phyloP scores from a whole-genome alignment of 176 grass and related monocot genomes.

The Elymus sibiricus region DNA sequence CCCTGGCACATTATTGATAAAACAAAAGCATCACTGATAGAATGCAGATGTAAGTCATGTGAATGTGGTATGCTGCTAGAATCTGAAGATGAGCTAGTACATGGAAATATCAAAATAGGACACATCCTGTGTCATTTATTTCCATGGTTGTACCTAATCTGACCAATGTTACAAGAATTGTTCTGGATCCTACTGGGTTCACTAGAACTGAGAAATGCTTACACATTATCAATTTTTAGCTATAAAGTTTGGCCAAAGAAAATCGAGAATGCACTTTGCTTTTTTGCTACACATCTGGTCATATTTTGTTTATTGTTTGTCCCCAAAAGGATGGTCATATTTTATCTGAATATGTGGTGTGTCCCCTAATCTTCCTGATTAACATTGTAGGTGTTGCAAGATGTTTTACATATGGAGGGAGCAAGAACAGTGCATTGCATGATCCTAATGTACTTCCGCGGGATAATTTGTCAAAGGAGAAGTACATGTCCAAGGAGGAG shows the following conservation, averaged over 20 bases:
- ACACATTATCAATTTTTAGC: not conserved
- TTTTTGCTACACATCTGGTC: not conserved
- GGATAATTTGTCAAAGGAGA: conserved; percentile 73
- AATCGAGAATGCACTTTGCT: not conserved
- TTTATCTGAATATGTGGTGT: not conserved
- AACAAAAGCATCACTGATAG: not conserved
- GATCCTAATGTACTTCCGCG: conserved; percentile 74
- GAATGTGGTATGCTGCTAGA: not conserved
- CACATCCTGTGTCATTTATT: not conserved
- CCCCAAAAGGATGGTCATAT: not conserved
- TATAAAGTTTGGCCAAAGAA: not conserved
- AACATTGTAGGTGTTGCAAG: conserved; percentile 73
- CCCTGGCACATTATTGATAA: not conserved
- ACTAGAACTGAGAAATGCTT: not conserved
- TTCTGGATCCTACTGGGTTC: not conserved
- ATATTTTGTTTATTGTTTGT: not conserved
- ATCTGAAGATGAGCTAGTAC: not conserved
- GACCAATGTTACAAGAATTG: not conserved
- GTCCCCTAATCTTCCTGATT: not conserved
- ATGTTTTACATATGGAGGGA: conserved; percentile 94
- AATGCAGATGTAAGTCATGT: not conserved
- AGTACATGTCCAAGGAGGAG: conserved; percentile 81
- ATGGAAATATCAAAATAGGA: not conserved
- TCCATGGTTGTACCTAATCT: not conserved
- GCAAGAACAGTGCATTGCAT: conserved; percentile 63